Conservation (phyloP, 2,329 filamentous ascomycete species). For the Tolypocladium guangdongense region DNA sequence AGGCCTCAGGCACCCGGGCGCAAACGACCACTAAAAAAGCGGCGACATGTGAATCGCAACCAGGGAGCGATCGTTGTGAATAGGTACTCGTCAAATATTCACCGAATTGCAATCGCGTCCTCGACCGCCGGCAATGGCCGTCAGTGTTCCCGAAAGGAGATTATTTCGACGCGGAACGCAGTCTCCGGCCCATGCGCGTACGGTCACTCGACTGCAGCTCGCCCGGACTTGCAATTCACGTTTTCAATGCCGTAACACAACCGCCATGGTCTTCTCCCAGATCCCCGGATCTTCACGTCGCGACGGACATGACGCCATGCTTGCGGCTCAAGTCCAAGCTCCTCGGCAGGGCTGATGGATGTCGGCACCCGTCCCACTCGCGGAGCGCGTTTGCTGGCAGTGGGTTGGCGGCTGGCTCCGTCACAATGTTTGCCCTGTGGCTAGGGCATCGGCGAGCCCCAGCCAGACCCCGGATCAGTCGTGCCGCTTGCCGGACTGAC, state of each 20-base stretch:
- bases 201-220: background rate
- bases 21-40: background rate
- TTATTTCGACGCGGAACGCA: background rate
- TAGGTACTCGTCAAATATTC: background rate
- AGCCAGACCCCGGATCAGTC: background rate
- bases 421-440: background rate
- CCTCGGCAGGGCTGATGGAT: slow-evolving; percentile 16
- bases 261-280: slow-evolving; percentile 3
- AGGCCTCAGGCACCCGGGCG: background rate
- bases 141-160: background rate
- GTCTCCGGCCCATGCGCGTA: background rate
- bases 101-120: background rate
- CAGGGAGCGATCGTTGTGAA: background rate
- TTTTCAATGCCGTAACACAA: background rate
- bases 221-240: background rate
- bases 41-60: background rate
- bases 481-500: too few relatives aligned
- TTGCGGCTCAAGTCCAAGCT: slow-evolving; percentile 16
- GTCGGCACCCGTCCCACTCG: background rate
- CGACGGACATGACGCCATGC: slow-evolving; percentile 14
- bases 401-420: background rate
- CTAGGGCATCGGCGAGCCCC: background rate
- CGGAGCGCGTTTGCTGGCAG: background rate
- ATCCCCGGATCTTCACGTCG: slow-evolving; percentile 12
- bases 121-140: background rate